These are phyloP conservation scores for Talaromyces funiculosus DNA, from an alignment of 2,329 filamentous ascomycete genomes.

Conservation along the genomic window DNA sequence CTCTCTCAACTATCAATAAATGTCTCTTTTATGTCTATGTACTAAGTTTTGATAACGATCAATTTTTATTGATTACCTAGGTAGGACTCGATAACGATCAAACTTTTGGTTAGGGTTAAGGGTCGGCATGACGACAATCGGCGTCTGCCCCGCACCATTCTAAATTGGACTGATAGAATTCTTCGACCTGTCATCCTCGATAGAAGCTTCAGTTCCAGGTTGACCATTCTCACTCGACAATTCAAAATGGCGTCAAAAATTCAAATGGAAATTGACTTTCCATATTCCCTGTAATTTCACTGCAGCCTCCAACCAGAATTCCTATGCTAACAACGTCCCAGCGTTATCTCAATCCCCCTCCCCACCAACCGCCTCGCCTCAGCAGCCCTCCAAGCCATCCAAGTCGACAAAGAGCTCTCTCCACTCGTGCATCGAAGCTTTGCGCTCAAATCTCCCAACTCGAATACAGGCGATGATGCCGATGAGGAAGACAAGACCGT, in stretches of 20 bases:
- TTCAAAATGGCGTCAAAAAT: neutral
- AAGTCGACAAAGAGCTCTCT: slow-evolving; percentile 86
- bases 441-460: slow-evolving; percentile 42
- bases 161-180: neutral
- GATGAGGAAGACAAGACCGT: slow-evolving; percentile 44
- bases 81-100: neutral
- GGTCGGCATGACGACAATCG: neutral
- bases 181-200: neutral
- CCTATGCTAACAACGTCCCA: slow-evolving; percentile 31
- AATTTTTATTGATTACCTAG: neutral
- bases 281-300: slow-evolving; percentile 33
- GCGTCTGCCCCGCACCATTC: slow-evolving; percentile 16
- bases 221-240: neutral
- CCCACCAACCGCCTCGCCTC: slow-evolving; percentile 72
- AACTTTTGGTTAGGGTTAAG: neutral
- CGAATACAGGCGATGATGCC: slow-evolving; percentile 18
- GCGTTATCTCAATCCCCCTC: slow-evolving; percentile 72
- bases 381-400: slow-evolving; percentile 67
- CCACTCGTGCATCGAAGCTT: slow-evolving; percentile 71
- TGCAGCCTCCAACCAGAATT: neutral
- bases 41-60: too few relatives aligned
- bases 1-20: neutral
- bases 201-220: too few relatives aligned
- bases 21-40: too few relatives aligned
- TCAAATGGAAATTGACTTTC: slow-evolving; percentile 24